Base-by-base conservation (phyloP, 768 basidiomycete species). In the Candolleomyces eurysporus region DNA sequence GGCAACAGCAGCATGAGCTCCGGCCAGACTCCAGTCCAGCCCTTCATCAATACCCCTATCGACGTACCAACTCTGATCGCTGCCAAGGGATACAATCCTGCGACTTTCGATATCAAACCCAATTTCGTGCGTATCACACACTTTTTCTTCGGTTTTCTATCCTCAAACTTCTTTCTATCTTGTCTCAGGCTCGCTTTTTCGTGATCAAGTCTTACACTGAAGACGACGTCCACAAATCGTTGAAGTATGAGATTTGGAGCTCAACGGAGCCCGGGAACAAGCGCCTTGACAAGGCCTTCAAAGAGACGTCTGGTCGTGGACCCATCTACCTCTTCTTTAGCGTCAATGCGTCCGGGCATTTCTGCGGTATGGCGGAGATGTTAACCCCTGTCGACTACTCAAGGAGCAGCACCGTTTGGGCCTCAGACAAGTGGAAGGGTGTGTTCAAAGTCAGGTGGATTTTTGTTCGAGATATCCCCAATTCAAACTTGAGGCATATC, bases 121-220 rank as follows among this genome's bases (percentile, higher is more conserved):
- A 70, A 82, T 52, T 92, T 88, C 73, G 93, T 91, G 63, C 65
- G 90, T 80, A 36, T 36, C 6, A 36, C 36, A 36, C 11, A 36
- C 14, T 43, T 11, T 46, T 48, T 40, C 54, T 65, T 52, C 30
- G 14, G 17, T 48, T 19, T 32, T 62, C 52, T n/a, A 51, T 32
- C 16, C 46, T 53, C 59, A 21, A 61, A 60, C 46, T 21, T 48
- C 26, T 5, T 53, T 43, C 40, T 13, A 26, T 49, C 31, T 51
- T 62, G 16, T 65, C 64, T 6, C 62, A 94, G 88, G 94, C 96
- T 4, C 84, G 96, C 16, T 98, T 83, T 77, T 98, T 98, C 69
- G 96, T 98, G 36, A 98, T 99, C 82, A 99, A 99, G 73, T 96
- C 94, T 0, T 99, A 96, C 76, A 98, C 97, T 1, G 96, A 98